Conservation (phyloP, 306 rosid genomes). For the Trifolium pratense region DNA sequence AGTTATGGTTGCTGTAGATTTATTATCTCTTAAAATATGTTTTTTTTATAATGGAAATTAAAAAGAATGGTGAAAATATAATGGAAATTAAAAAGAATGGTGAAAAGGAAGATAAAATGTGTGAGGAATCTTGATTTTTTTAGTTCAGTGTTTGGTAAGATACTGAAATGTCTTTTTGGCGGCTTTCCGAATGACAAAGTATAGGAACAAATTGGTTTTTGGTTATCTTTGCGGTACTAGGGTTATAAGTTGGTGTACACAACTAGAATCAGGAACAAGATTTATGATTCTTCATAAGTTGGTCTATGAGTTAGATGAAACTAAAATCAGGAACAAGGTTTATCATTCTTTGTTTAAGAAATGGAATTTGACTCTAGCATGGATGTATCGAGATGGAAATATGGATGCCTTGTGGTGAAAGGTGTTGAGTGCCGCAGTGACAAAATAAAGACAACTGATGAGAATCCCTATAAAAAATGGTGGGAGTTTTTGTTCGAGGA, state of each 20-base stretch:
- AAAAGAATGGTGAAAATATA: background rate
- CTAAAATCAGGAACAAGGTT: conserved; percentile 4
- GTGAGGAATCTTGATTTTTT: background rate
- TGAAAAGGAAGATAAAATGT: conserved; percentile 7
- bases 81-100: background rate
- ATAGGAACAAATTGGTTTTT: background rate
- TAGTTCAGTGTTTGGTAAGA: background rate
- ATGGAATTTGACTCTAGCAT: conserved; percentile 7
- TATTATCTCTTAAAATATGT: background rate
- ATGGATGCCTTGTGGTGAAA: conserved; percentile 12
- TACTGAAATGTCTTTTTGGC: background rate
- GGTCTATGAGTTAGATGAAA: conserved; percentile 4
- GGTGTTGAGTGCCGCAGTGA: conserved; percentile 18
- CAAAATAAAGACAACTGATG: conserved; percentile 8
- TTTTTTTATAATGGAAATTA: background rate
- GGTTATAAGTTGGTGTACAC: conserved; percentile 8
- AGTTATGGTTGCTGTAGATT: background rate
- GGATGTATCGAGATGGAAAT: conserved; percentile 1
- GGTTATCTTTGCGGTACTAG: conserved; percentile 11
- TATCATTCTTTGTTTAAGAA: conserved; percentile 33
- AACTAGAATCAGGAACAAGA: conserved; percentile 7
- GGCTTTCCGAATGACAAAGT: background rate
- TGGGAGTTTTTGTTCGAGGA: conserved; percentile 6
- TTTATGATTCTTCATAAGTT: background rate
- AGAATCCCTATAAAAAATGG: background rate